Evolutionary conservation across 345 rosid genomes (phyloP).

Genomic region (Orychophragmus violaceus): DNA sequence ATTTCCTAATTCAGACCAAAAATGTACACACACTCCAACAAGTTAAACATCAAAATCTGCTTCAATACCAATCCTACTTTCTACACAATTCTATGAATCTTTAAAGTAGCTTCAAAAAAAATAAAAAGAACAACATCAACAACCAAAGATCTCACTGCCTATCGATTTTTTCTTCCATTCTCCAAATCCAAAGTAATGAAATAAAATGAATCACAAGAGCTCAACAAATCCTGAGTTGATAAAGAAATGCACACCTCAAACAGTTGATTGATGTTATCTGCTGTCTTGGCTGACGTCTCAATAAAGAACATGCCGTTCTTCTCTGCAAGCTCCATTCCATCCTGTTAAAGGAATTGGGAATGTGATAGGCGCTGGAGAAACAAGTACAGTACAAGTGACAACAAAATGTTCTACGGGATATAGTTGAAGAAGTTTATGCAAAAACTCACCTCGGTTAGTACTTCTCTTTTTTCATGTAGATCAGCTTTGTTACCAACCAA

Average conservation of each 20-base stretch:
- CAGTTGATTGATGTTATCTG: conserved; percentile 85
- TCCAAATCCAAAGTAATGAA: too few species aligned
- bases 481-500: conserved; percentile 98
- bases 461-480: conserved; percentile 82
- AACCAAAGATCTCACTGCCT: too few species aligned
- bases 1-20: not conserved
- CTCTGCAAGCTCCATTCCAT: conserved; percentile 86
- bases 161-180: too few species aligned
- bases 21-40: not conserved
- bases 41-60: too few species aligned
- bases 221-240: not conserved
- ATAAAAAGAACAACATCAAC: too few species aligned
- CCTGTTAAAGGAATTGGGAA: conserved; percentile 40
- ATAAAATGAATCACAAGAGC: not conserved
- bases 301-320: conserved; percentile 95
- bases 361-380: not conserved
- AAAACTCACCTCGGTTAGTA: conserved; percentile 57
- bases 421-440: not conserved
- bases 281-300: conserved; percentile 96
- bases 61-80: too few species aligned
- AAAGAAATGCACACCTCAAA: conserved; percentile 53
- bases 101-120: too few species aligned
- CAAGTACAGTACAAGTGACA: not conserved
- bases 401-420: not conserved
- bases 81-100: too few species aligned